These are phyloP conservation scores for Arachis monticola DNA, from an alignment of 331 rosid species.

Conservation along the genomic window DNA sequence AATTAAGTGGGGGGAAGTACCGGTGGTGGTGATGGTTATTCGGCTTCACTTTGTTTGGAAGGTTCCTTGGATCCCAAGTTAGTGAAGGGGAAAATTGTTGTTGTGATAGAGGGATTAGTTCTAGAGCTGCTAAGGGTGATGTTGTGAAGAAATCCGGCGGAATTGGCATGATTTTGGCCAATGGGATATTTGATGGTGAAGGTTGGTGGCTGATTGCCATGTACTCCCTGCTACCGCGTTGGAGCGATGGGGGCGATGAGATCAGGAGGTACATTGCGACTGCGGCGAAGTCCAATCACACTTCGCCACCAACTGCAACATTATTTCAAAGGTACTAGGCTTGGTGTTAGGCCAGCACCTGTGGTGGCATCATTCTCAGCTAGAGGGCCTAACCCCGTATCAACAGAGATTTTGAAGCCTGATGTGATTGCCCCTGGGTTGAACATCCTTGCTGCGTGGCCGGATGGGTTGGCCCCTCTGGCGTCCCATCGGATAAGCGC, in stretches of 20 bases:
- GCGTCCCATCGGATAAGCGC: conserved; percentile 69
- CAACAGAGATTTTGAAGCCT: conserved; percentile 89
- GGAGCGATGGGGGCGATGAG: conserved; percentile 80
- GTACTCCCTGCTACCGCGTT: conserved; percentile 79
- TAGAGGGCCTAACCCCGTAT: conserved; percentile 91
- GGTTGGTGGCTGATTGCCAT: conserved; percentile 96
- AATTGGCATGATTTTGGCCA: conserved; percentile 85
- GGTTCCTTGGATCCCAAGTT: conserved; percentile 71
- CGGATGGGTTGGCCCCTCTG: conserved; percentile 87
- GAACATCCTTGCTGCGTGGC: conserved; percentile 99
- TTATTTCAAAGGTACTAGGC: conserved; percentile 79
- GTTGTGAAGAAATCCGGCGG: conserved; percentile 87
- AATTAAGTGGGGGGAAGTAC: conserved; percentile 51
- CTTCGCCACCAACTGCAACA: conserved; percentile 63
- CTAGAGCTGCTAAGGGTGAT: conserved; percentile 87
- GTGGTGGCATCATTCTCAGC: conserved; percentile 96
- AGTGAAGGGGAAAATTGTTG: conserved; percentile 73
- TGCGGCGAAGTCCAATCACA: conserved; percentile 32
- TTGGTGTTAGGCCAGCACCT: conserved; percentile 87
- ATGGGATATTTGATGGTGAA: conserved; percentile 92
- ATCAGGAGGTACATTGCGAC: conserved; percentile 63
- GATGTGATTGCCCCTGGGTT: conserved; percentile 91
- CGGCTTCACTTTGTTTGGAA: conserved; percentile 86
- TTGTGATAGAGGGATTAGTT: conserved; percentile 95
- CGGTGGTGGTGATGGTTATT: conserved; percentile 74